A percentile compares a stretch with the other conserved stretches of the same genome.
Conservation (phyloP, 1,284 basidiomycete species). For the Xerocomus nothofagi region DNA sequence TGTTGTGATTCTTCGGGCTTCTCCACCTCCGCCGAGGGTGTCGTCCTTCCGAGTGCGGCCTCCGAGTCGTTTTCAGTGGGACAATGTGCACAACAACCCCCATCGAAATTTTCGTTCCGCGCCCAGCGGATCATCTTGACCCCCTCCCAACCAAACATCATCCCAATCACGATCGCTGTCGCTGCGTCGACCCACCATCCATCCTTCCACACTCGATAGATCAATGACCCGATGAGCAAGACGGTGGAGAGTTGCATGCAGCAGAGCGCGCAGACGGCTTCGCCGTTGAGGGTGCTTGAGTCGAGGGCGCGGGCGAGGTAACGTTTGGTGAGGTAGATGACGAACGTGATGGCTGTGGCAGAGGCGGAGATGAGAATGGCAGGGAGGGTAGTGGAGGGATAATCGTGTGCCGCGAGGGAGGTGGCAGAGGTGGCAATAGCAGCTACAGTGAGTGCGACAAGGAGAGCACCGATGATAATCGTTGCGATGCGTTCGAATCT, state of each 20-base stretch:
- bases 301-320: slow-evolving; percentile 44
- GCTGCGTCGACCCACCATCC: slow-evolving; percentile 51
- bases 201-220: slow-evolving; percentile 40
- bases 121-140: slow-evolving; percentile 43
- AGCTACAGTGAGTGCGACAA: slow-evolving; percentile 37
- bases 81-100: slow-evolving; percentile 37
- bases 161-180: slow-evolving; percentile 40
- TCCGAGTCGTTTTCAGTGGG: slow-evolving; percentile 3
- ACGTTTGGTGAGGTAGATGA: slow-evolving; percentile 46
- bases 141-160: slow-evolving; percentile 46
- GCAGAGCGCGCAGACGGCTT: slow-evolving; percentile 40
- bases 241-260: slow-evolving; percentile 39
- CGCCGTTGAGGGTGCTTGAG: slow-evolving; percentile 44
- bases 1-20: slow-evolving; percentile 1
- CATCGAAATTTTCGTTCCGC: slow-evolving; percentile 36
- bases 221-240: slow-evolving; percentile 36
- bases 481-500: slow-evolving; percentile 44
- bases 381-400: slow-evolving; percentile 40
- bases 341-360: slow-evolving; percentile 40
- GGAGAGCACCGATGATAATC: slow-evolving; percentile 37
- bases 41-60: neutral
- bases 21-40: neutral
- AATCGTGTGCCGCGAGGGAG: slow-evolving; percentile 28
- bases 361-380: slow-evolving; percentile 41
- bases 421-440: neutral